A percentile compares a stretch with the other conserved stretches of the same genome.
These are phyloP conservation scores for Daldinia grandis DNA, from an alignment of 495 filamentous ascomycete species.

Conservation along the genomic window DNA sequence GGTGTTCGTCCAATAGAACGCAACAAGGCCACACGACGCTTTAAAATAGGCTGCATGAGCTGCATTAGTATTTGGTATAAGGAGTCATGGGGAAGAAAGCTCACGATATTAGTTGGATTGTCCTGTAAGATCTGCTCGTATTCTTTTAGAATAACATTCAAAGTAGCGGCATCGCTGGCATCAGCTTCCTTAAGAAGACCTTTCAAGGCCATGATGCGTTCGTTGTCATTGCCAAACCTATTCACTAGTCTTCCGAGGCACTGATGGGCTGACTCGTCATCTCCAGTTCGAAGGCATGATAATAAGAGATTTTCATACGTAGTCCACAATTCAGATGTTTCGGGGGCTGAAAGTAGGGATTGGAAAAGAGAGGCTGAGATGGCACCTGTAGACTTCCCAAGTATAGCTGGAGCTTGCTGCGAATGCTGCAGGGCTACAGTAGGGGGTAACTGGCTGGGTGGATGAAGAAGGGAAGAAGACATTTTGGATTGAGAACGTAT, in stretches of 20 bases:
- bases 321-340: slow-evolving; percentile 80
- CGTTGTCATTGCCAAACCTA: slow-evolving; percentile 84
- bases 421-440: slow-evolving; percentile 71
- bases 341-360: slow-evolving; percentile 64
- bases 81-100: slow-evolving; percentile 39
- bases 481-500: slow-evolving; percentile 40
- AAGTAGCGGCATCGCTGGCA: slow-evolving; percentile 66
- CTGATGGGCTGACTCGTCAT: slow-evolving; percentile 76
- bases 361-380: slow-evolving; percentile 60
- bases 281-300: slow-evolving; percentile 83
- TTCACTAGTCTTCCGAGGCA: slow-evolving; percentile 76
- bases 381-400: slow-evolving; percentile 60
- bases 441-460: slow-evolving; percentile 59
- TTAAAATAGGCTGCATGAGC: slow-evolving; percentile 74
- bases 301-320: slow-evolving; percentile 86
- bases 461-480: slow-evolving; percentile 60
- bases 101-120: slow-evolving; percentile 82
- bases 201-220: slow-evolving; percentile 79
- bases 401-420: slow-evolving; percentile 76
- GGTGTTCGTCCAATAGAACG: slow-evolving; percentile 70
- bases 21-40: slow-evolving; percentile 84
- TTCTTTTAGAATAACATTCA: slow-evolving; percentile 73
- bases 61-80: slow-evolving; percentile 32
- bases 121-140: slow-evolving; percentile 79
- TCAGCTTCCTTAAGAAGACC: slow-evolving; percentile 88